Base-by-base conservation (phyloP, 441 rosid genomes). In the Euphorbia schlechtendalii region DNA sequence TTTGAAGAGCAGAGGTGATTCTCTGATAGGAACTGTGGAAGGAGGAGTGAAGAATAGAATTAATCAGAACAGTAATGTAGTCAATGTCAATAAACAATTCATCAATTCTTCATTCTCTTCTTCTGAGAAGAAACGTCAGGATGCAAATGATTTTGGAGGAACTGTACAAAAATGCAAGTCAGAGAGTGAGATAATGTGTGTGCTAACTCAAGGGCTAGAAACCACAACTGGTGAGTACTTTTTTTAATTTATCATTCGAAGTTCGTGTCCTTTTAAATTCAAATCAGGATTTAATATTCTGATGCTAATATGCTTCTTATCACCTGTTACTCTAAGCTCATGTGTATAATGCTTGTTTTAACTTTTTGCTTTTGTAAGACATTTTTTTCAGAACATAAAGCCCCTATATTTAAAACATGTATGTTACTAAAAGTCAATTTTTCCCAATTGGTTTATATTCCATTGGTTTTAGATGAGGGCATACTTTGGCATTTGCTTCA, bases 181-280 rank as follows among this genome's bases (percentile, higher is more conserved):
- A 52, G 80, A 76, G 69, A 74, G 67, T 59, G 82, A 77, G 65
- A 68, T 77, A 62, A 63, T 56, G 73, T 69, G 55, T 58, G 64
- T 76, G 67, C 74, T 74, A 56, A 73, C 81, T 1, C 79, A 74
- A 60, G 90, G 85, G 63, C 53, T 80, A 54, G 82, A 80, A 65
- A 85, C 83, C 76, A 75, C 83, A 60, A 65, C 82, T 13, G 91
- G 98, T 92, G 79, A 71, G 92, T 73, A 48, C 48, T 67, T 32
- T 11, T 36, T 65, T 72, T 3, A 13, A 68, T 13, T 38, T 40
- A 54, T 64, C 8, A 32, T 45, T 53, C 7, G 2, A n/a, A n/a
- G n/a, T n/a, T n/a, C n/a, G n/a, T 32, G 22, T 48, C 28, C 27
- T 38, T 60, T 32, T 54, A 3, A 2, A 43, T 38, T 51, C 17